These are phyloP conservation scores for Lanzia echinophila DNA, from an alignment of 2,329 filamentous ascomycete species.

Conservation along the genomic window DNA sequence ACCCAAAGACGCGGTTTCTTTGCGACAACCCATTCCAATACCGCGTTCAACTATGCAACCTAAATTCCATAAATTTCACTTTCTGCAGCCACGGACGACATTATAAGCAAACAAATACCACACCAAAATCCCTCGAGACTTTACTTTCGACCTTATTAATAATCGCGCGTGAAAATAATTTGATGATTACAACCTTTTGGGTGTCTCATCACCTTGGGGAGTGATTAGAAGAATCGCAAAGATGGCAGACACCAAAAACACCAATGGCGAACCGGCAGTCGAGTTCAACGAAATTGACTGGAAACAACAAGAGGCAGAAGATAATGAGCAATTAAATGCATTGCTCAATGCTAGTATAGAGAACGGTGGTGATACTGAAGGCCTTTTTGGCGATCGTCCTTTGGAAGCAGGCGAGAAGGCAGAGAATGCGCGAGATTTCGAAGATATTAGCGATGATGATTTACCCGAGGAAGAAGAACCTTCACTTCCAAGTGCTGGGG, in stretches of 20 bases:
- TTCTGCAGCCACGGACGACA: no score
- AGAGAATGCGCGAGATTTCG: conserved; percentile 84
- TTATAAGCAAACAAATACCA: not conserved
- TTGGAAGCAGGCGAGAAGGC: conserved; percentile 73
- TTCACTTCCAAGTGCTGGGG: conserved; percentile 16
- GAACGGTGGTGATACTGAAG: conserved; percentile 34
- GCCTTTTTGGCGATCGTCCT: conserved; percentile 39
- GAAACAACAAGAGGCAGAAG: conserved; percentile 40
- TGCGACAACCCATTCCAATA: no score
- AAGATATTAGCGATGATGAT: conserved; percentile 88
- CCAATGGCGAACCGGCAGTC: conserved; percentile 2
- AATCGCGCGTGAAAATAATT: not conserved
- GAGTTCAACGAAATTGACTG: conserved; percentile 32
- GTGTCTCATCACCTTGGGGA: conserved; percentile 4
- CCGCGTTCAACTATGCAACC: no score
- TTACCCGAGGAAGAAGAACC: conserved; percentile 70
- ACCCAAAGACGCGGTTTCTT: no score
- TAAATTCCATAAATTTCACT: no score
- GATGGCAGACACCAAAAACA: conserved; percentile 14
- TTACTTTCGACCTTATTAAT: not conserved
- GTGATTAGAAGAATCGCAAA: conserved; percentile 8
- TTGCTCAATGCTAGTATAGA: conserved; percentile 34
- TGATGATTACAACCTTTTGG: not conserved
- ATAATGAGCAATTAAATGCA: conserved; percentile 42
- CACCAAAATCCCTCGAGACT: not conserved